Evolutionary conservation across 495 filamentous ascomycete species (phyloP), one percentile per base, ranked within the genome.

Genomic region (Hyaloscypha hepaticicola): DNA sequence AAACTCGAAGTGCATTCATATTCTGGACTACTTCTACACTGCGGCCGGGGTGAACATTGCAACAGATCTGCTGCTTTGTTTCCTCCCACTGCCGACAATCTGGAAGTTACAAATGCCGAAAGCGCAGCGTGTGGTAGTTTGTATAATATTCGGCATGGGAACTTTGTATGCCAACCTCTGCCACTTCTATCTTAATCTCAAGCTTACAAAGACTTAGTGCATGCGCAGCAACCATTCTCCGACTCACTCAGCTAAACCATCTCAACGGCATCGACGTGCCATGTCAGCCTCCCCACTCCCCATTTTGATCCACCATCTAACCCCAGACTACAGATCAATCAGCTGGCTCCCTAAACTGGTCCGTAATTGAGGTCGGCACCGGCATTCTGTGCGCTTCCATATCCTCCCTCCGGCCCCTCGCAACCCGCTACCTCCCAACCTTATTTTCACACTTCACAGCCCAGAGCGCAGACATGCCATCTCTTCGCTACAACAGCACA

Each of bases 41-140:
- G 78, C 79, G 48, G 72, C 79, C 0, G 73, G 75, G 8, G 71
- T 77, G 29, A 83, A 77, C 58, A 78, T 84, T 12, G 55, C 74
- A 1, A 80, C 76, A 31, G 79, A 84, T 58, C 60, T 83, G 25
- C 53, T 74, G n/a, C 79, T 84, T 45, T 72, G 81, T 3, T 48
- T 73, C 16, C 70, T 82, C 11, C 81, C 82, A 0, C 67, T 81
- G 1, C 76, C 73, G 0, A 73, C 72, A 26, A 72, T 82, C 27
- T 82, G 78, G 78, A 70, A 65, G 5, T 55, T 82, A 29, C 70
- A 53, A 0, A 66, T 74, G 16, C 72, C 73, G 6, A 25, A 71
- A 53, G 65, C 60, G 16, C 70, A 74, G 56, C 51, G 65, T 24
- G 25, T 74, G 12, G 51, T 72, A 22, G 63, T 75, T 1, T 72